Conservation (phyloP, 495 filamentous ascomycete genomes). For the Aspergillus egyptiacus region DNA sequence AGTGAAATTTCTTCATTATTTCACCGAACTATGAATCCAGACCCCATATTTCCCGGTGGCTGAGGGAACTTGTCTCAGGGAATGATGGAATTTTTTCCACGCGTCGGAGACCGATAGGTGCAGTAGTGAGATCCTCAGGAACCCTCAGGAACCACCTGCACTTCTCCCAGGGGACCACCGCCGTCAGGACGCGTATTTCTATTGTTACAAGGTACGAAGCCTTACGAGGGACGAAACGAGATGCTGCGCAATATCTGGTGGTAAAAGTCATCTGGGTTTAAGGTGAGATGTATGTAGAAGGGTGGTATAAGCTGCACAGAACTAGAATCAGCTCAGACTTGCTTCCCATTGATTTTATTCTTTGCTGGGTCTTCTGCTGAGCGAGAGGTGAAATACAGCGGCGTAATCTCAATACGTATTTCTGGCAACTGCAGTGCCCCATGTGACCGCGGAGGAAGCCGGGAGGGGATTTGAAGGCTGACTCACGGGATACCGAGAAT, state of each 20-base stretch:
- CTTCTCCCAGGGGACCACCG: too few relatives aligned
- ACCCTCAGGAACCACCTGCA: neutral
- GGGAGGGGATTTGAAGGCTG: constrained; percentile 4
- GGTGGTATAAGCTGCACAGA: neutral
- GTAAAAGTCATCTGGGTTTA: neutral
- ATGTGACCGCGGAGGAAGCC: constrained; percentile 12
- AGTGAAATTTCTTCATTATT: neutral
- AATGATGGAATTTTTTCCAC: too few relatives aligned
- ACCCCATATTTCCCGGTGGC: neutral
- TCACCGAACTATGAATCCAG: constrained; percentile 3
- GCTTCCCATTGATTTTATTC: constrained; percentile 17
- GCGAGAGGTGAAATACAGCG: neutral
- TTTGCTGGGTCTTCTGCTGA: neutral
- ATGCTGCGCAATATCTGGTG: neutral
- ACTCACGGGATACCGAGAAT: constrained; percentile 10
- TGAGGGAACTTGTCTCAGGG: too few relatives aligned
- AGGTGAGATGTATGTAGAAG: neutral
- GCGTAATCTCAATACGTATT: constrained; percentile 11
- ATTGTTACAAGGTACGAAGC: neutral
- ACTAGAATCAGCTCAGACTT: constrained; percentile 12
- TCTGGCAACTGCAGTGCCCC: neutral
- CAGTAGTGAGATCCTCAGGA: constrained; percentile 1
- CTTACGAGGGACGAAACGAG: neutral
- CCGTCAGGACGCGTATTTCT: too few relatives aligned
- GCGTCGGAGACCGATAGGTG: too few relatives aligned